A percentile compares a stretch with the other conserved stretches of the same genome.
Evolutionary conservation across 352 stramenopile species (phyloP).

Genomic region (Phytophthora litchii): DNA sequence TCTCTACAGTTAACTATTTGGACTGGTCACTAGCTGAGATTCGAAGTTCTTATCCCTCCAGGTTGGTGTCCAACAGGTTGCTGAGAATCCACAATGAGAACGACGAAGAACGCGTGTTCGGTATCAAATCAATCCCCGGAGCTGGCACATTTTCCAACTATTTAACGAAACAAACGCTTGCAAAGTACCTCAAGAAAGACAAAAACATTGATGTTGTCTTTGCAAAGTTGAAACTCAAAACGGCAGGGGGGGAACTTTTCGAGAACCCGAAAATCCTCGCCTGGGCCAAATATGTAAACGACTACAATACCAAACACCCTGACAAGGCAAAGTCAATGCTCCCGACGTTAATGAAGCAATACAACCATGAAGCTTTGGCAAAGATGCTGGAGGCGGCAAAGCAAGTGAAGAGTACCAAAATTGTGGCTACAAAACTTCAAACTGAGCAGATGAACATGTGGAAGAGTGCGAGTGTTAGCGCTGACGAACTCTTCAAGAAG

Average conservation of each 20-base stretch:
- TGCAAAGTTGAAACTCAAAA: conserved; percentile 4
- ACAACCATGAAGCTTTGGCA: neutral
- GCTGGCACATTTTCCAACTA: too few relatives aligned
- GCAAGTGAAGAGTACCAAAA: neutral
- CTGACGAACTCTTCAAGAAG: neutral
- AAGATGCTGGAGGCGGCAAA: neutral
- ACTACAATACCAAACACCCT: neutral
- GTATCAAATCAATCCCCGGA: too few relatives aligned
- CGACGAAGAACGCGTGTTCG: too few relatives aligned
- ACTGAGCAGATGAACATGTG: neutral
- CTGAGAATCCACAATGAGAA: too few relatives aligned
- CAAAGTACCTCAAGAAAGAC: neutral
- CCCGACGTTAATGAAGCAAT: neutral
- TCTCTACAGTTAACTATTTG: too few relatives aligned
- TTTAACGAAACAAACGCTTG: conserved; percentile 3
- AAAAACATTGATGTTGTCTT: conserved; percentile 1
- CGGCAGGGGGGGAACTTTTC: neutral
- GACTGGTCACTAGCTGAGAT: too few relatives aligned
- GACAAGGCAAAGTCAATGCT: neutral
- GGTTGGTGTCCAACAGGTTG: too few relatives aligned
- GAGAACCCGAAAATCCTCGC: neutral
- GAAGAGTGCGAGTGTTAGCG: neutral
- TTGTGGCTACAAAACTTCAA: neutral
- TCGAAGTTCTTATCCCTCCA: too few relatives aligned
- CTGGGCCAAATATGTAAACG: neutral